phyloP scores from a whole-genome alignment of 495 filamentous ascomycete genomes.

The Penicillium robsamsonii region DNA sequence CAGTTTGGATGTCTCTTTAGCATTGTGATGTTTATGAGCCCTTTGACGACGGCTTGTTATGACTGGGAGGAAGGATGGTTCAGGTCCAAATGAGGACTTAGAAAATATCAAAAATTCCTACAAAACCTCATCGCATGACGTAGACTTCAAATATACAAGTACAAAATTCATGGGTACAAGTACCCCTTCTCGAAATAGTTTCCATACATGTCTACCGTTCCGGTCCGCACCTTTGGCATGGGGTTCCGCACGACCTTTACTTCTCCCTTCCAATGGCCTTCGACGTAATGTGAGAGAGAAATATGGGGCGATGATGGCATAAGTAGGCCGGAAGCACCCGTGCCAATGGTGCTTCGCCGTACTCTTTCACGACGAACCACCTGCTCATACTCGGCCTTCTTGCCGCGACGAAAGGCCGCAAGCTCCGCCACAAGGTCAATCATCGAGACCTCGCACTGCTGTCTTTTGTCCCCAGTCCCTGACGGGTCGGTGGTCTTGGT shows the following conservation, averaged over 20 bases:
- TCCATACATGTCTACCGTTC: conserved; percentile 52
- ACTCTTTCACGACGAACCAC: conserved; percentile 29
- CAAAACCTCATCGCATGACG: conserved; percentile 8
- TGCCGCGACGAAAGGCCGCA: conserved; percentile 45
- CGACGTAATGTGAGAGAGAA: conserved; percentile 38
- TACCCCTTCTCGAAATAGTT: conserved; percentile 56
- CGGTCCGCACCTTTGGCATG: conserved; percentile 41
- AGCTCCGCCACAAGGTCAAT: conserved; percentile 51
- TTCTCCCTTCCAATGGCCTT: conserved; percentile 56
- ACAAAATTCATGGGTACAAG: conserved; percentile 43
- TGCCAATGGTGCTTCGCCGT: conserved; percentile 27
- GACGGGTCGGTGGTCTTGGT: not conserved
- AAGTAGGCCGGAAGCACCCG: conserved; percentile 19
- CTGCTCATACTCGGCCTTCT: conserved; percentile 46
- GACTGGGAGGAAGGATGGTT: conserved; percentile 16
- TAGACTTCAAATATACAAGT: not conserved
- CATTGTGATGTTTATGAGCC: conserved; percentile 22
- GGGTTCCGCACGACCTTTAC: conserved; percentile 50
- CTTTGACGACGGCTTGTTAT: conserved; percentile 21
- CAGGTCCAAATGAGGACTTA: conserved; percentile 15
- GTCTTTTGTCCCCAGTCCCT: not conserved
- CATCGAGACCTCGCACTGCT: conserved; percentile 18
- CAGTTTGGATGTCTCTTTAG: conserved; percentile 29
- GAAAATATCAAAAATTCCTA: conserved; percentile 27
- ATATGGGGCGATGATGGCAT: conserved; percentile 22